Evolutionary conservation across 768 basidiomycete genomes (phyloP), one percentile per base, ranked within the genome.

Genomic region (Boletales sp.): DNA sequence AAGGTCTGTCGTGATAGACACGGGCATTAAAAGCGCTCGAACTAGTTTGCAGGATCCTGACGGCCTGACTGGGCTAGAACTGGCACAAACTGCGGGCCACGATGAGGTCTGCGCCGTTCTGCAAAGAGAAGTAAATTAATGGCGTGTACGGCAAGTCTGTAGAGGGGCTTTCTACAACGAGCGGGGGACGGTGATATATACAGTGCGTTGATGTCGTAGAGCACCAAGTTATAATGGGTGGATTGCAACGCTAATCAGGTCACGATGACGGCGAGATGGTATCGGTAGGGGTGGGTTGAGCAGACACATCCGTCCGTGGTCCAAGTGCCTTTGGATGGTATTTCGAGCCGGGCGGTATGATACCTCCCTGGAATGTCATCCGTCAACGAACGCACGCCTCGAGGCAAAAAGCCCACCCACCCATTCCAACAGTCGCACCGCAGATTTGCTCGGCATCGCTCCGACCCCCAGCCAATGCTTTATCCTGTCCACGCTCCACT

Each of bases 401-500:
- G 7, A 37, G 27, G 19, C n/a, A 35, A 45, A 34, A 45, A 21
- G 35, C 40, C 15, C 10, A 43, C 54, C 61, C 60, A 93, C 95
- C 76, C 84, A 73, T 63, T 87, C 83, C 61, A 98, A 69, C 56
- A 97, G 61, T 59, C 77, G 84, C 36, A 86, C 80, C 5, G 89
- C 90, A 7, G 86, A 76, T 62, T 84, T 83, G 40, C 82, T 87
- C 1, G 95, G 95, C 52, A 79, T 67, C 31, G 95, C 95, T 0
- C 94, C 94, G 15, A 86, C 81, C 31, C 77, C 77, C 35, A 97
- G 68, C 95, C 95, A 98, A 62, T 90, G 92, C 51, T 78, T 77
- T 66, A 98, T 90, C 64, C 95, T 82, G 59, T 90, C 85, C 21
- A 86, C 84, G 67, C 92, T 93, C 94, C 94, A 97, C 58, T 86